Evolutionary conservation across 2,329 filamentous ascomycete genomes (phyloP).

Genomic region (Monilinia fructicola): DNA sequence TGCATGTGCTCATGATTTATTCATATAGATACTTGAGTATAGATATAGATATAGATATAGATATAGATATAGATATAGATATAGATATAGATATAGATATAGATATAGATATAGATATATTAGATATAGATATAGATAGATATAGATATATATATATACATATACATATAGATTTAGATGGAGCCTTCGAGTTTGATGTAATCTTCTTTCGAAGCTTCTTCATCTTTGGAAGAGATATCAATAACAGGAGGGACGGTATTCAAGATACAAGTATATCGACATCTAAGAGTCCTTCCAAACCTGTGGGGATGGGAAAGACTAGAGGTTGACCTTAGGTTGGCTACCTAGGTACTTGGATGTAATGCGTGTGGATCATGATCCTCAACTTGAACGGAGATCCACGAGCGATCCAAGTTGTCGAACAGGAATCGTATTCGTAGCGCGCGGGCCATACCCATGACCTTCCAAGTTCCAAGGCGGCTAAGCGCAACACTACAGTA

Average conservation of each 20-base stretch:
- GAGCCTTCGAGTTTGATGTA: not conserved
- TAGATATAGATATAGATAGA: too few species aligned
- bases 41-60: too few species aligned
- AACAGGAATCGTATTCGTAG: conserved; percentile 15
- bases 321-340: not conserved
- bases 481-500: conserved; percentile 2
- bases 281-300: too few species aligned
- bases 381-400: not conserved
- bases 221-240: not conserved
- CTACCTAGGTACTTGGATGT: too few species aligned
- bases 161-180: too few species aligned
- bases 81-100: too few species aligned
- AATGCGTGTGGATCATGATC: not conserved
- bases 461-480: not conserved
- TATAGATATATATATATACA: too few species aligned
- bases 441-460: conserved; percentile 5
- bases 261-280: not conserved
- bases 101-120: too few species aligned
- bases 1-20: not conserved
- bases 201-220: not conserved
- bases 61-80: too few species aligned
- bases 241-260: too few species aligned
- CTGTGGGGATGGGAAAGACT: too few species aligned
- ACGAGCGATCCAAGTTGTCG: not conserved
- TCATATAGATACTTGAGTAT: too few species aligned